Conservation (phyloP, 805 yeast species). For the Danielozyma ontarioensis region DNA sequence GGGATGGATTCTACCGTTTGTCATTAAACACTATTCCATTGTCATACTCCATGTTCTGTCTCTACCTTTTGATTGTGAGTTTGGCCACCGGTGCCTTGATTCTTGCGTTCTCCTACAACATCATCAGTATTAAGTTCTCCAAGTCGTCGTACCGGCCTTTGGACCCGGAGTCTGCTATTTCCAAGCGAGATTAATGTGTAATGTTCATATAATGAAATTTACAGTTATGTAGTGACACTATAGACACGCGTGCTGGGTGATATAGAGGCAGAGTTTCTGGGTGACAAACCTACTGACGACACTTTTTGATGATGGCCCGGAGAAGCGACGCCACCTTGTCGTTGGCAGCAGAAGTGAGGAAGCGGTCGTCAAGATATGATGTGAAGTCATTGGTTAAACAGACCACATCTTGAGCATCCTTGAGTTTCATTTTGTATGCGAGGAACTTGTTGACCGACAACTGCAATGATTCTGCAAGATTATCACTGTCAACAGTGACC, state of each 20-base stretch:
- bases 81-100: conserved; percentile 19
- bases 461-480: conserved; percentile 59
- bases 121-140: conserved; percentile 13
- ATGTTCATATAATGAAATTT: too few relatives aligned
- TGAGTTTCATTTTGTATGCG: conserved; percentile 49
- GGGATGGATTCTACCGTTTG: conserved; percentile 36
- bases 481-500: conserved; percentile 28
- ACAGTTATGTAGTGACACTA: too few relatives aligned
- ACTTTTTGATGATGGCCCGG: conserved; percentile 36
- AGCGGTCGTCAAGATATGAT: conserved; percentile 20
- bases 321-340: conserved; percentile 27
- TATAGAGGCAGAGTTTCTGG: too few relatives aligned
- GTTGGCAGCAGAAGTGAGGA: conserved; percentile 15
- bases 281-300: too few relatives aligned
- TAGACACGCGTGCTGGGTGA: too few relatives aligned
- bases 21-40: conserved; percentile 28
- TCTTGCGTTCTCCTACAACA: conserved; percentile 19
- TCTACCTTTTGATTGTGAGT: conserved; percentile 15
- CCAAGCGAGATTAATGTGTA: conserved; percentile 19
- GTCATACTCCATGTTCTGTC: conserved; percentile 15
- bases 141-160: conserved; percentile 12
- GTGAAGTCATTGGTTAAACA: conserved; percentile 26
- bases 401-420: conserved; percentile 22
- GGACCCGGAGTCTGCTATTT: conserved; percentile 19
- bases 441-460: conserved; percentile 65